A percentile compares a stretch with the other conserved stretches of the same genome.
These are phyloP conservation scores for Sclerotinia sclerotiorum DNA, from an alignment of 2,329 filamentous ascomycete species.

Conservation along the genomic window DNA sequence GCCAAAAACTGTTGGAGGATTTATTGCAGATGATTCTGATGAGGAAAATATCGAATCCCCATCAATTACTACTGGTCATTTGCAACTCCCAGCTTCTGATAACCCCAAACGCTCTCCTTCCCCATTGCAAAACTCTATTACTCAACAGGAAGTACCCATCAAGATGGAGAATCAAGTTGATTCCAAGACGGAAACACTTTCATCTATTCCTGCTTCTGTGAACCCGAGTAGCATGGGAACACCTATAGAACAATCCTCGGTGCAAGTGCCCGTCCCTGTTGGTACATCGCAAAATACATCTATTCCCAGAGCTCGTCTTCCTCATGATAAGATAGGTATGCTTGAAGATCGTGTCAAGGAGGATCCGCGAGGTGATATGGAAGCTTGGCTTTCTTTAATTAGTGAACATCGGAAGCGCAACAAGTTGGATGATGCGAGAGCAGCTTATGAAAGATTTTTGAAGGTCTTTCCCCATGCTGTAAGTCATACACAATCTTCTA, in stretches of 20 bases:
- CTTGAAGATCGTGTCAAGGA: conserved; percentile 90
- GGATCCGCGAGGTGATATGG: conserved; percentile 87
- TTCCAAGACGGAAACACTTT: conserved; percentile 30
- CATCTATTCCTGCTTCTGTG: conserved; percentile 34
- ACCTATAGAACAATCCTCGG: conserved; percentile 33
- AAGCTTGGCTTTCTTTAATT: conserved; percentile 88
- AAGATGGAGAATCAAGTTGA: conserved; percentile 38
- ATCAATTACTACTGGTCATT: conserved; percentile 30
- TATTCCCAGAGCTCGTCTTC: conserved; percentile 41
- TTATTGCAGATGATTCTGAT: conserved; percentile 42
- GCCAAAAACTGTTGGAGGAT: conserved; percentile 41
- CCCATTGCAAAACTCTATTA: conserved; percentile 38
- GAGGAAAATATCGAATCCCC: conserved; percentile 39
- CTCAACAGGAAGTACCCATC: conserved; percentile 34
- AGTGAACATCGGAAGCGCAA: conserved; percentile 78
- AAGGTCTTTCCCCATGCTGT: conserved; percentile 87
- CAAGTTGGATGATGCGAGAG: conserved; percentile 77
- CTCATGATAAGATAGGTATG: conserved; percentile 41
- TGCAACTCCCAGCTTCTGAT: conserved; percentile 34
- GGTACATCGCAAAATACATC: conserved; percentile 31
- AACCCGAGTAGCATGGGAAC: conserved; percentile 31
- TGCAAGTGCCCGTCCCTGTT: conserved; percentile 34
- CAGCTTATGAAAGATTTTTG: conserved; percentile 82
- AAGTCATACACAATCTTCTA: conserved; percentile 48
- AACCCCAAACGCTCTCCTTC: conserved; percentile 37